Evolutionary conservation across 495 filamentous ascomycete genomes (phyloP).

Genomic region (Xylaria longipes): DNA sequence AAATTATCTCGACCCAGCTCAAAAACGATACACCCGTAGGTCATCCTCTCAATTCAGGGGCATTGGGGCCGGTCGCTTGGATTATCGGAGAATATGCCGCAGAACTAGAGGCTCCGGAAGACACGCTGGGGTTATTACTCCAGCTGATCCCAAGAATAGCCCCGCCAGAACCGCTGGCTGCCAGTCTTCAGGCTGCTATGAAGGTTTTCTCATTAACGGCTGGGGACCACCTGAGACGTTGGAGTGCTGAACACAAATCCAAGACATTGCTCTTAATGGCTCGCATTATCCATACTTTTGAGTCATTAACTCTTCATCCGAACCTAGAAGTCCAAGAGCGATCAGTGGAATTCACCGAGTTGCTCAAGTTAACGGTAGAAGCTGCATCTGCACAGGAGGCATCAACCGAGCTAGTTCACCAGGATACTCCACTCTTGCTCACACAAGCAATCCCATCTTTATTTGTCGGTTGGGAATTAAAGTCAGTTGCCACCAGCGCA

Average conservation of each 20-base stretch:
- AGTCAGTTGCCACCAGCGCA: constrained; percentile 83
- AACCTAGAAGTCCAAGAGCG: constrained; percentile 95
- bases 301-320: constrained; percentile 77
- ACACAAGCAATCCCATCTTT: constrained; percentile 87
- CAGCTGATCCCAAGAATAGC: constrained; percentile 67
- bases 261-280: constrained; percentile 76
- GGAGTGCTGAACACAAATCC: constrained; percentile 71
- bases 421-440: constrained; percentile 78
- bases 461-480: constrained; percentile 84
- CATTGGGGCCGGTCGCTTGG: constrained; percentile 78
- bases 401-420: constrained; percentile 57
- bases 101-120: constrained; percentile 67
- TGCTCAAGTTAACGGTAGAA: constrained; percentile 84
- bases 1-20: constrained; percentile 67
- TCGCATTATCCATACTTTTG: constrained; percentile 79
- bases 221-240: constrained; percentile 58
- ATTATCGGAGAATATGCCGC: constrained; percentile 85
- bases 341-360: constrained; percentile 87
- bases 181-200: constrained; percentile 84
- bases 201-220: constrained; percentile 80
- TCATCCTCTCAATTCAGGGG: constrained; percentile 55
- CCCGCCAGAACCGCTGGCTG: constrained; percentile 64
- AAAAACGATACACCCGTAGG: constrained; percentile 49
- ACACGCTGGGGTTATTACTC: constrained; percentile 73
- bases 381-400: constrained; percentile 59